A percentile compares a stretch with the other conserved stretches of the same genome.
phyloP scores from a whole-genome alignment of 495 filamentous ascomycete genomes.

The Penicillium maclennaniae region DNA sequence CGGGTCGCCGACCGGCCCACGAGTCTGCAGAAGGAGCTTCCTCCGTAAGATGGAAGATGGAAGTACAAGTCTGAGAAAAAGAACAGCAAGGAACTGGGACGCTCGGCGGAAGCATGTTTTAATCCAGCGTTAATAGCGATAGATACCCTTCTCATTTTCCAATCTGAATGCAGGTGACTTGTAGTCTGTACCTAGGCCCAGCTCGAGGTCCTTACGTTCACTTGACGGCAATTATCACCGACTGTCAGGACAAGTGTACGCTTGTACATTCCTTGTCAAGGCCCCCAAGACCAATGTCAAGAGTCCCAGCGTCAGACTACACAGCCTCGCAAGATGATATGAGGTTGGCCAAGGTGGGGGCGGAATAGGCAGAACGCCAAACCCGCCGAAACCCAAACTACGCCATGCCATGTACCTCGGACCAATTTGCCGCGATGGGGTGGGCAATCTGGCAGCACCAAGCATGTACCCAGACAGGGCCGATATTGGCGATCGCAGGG shows the following conservation, averaged over 20 bases:
- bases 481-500: neutral
- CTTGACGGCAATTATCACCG: neutral
- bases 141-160: slow-evolving; percentile 5
- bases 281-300: neutral
- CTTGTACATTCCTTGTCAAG: too few relatives aligned
- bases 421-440: too few relatives aligned
- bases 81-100: neutral
- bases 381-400: neutral
- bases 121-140: slow-evolving; percentile 2
- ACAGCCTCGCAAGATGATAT: neutral
- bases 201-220: neutral
- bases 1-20: neutral
- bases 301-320: neutral
- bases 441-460: too few relatives aligned
- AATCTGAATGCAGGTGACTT: neutral
- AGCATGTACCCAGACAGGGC: neutral
- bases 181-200: neutral
- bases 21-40: neutral
- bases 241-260: neutral
- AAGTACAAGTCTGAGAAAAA: neutral
- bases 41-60: neutral
- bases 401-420: neutral
- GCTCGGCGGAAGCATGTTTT: neutral
- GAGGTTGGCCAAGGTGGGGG: neutral
- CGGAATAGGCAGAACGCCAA: neutral